phyloP scores from a whole-genome alignment of 352 stramenopile species.

The Phytophthora pisi region DNA sequence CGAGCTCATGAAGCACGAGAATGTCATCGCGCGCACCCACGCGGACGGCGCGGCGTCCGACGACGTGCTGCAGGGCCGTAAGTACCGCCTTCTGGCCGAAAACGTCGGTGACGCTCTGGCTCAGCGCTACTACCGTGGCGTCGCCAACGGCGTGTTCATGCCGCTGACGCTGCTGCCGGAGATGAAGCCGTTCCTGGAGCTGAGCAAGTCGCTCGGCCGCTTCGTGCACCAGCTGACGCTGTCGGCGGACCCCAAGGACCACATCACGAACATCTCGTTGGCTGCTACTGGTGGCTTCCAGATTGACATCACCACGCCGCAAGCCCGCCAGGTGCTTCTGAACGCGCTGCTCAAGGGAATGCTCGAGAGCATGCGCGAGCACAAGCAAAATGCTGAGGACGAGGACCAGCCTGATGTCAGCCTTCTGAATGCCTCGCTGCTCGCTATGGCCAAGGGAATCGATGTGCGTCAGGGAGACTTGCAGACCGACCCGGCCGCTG shows the following conservation, averaged over 20 bases:
- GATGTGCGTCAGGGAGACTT: slow-evolving; percentile 78
- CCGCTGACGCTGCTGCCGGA: slow-evolving; percentile 74
- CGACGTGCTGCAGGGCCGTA: slow-evolving; percentile 71
- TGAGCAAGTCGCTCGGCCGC: slow-evolving; percentile 74
- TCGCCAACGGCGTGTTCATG: slow-evolving; percentile 88
- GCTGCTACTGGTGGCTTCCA: slow-evolving; percentile 67
- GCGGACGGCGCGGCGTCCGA: slow-evolving; percentile 87
- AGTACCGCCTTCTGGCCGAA: slow-evolving; percentile 79
- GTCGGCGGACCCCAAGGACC: slow-evolving; percentile 67
- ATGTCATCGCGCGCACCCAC: slow-evolving; percentile 89
- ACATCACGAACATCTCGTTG: slow-evolving; percentile 68
- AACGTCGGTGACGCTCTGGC: slow-evolving; percentile 80
- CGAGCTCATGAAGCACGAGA: slow-evolving; percentile 84
- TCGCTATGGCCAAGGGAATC: slow-evolving; percentile 79
- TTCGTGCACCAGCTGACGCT: slow-evolving; percentile 72
- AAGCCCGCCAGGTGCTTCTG: slow-evolving; percentile 75
- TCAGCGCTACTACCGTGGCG: slow-evolving; percentile 72
- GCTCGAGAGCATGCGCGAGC: slow-evolving; percentile 59
- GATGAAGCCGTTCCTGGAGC: slow-evolving; percentile 81
- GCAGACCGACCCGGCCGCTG: slow-evolving; percentile 36
- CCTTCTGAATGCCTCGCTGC: slow-evolving; percentile 71
- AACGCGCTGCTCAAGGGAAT: slow-evolving; percentile 79
- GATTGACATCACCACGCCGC: slow-evolving; percentile 79
- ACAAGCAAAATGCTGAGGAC: slow-evolving; percentile 19
- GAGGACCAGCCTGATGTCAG: slow-evolving; percentile 37